Percentiles rank a stretch among this genome's conserved stretches.
These are phyloP conservation scores for Alopecurus myosuroides DNA, from an alignment of 176 grass and related monocot genomes.

Conservation along the genomic window DNA sequence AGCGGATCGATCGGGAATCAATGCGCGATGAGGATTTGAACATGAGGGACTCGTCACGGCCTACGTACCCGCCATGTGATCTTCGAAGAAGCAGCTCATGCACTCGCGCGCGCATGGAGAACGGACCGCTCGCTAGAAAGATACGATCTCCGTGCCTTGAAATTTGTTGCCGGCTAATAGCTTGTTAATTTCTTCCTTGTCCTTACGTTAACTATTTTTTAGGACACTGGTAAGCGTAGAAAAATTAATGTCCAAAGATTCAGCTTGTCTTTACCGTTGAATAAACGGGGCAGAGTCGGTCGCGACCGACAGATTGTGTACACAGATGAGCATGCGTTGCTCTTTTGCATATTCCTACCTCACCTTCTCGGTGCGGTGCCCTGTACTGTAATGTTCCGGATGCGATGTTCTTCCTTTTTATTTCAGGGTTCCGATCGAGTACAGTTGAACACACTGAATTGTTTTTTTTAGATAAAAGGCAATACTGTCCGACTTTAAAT, in stretches of 20 bases:
- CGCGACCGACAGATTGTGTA: too few species aligned
- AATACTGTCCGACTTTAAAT: too few species aligned
- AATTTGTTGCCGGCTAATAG: background rate
- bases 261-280: background rate
- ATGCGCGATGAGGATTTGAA: background rate
- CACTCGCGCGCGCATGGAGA: background rate
- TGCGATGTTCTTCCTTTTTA: too few species aligned
- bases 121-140: background rate
- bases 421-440: background rate
- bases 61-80: background rate
- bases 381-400: too few species aligned
- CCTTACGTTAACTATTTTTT: background rate
- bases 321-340: too few species aligned
- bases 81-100: background rate
- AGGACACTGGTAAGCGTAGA: background rate
- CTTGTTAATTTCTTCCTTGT: background rate
- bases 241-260: constrained; percentile 8
- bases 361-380: too few species aligned
- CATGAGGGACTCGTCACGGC: background rate
- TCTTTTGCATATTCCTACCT: too few species aligned
- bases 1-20: background rate
- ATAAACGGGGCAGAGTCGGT: background rate
- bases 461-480: too few species aligned
- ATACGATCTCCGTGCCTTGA: background rate
- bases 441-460: too few species aligned